Evolutionary conservation across 2,329 filamentous ascomycete species (phyloP).

Genomic region (Trichophyton mentagrophytes): DNA sequence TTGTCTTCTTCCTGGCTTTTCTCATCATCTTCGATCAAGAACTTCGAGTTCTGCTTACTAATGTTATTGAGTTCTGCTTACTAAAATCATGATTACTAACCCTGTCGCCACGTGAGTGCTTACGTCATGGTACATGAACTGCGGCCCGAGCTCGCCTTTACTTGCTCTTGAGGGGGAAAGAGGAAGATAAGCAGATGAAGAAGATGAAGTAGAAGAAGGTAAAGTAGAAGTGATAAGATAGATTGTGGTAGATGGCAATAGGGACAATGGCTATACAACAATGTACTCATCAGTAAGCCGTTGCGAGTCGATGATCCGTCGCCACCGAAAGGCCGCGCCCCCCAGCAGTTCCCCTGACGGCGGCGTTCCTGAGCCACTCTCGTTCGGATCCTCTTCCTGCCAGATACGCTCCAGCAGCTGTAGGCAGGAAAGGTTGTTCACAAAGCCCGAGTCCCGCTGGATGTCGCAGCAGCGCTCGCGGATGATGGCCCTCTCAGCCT

Average conservation of each 20-base stretch:
- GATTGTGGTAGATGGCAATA: constrained; percentile 7
- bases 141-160: neutral
- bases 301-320: constrained; percentile 20
- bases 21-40: no score
- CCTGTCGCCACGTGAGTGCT: neutral
- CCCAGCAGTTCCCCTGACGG: neutral
- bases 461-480: constrained; percentile 73
- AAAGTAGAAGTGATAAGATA: neutral
- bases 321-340: constrained; percentile 20
- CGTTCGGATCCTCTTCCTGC: constrained; percentile 32
- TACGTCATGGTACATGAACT: neutral
- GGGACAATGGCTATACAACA: constrained; percentile 20
- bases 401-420: constrained; percentile 79
- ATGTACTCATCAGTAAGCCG: constrained; percentile 21
- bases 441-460: constrained; percentile 77
- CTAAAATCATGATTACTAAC: neutral
- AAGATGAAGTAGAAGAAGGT: neutral
- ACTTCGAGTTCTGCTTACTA: neutral
- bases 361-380: neutral
- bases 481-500: constrained; percentile 65
- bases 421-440: constrained; percentile 79
- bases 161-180: neutral
- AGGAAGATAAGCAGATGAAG: neutral
- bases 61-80: neutral
- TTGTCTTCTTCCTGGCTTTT: no score